Evolutionary conservation across 2,329 filamentous ascomycete genomes (phyloP), one percentile per base, ranked within the genome.

Genomic region (Pezizomycotina sp.): DNA sequence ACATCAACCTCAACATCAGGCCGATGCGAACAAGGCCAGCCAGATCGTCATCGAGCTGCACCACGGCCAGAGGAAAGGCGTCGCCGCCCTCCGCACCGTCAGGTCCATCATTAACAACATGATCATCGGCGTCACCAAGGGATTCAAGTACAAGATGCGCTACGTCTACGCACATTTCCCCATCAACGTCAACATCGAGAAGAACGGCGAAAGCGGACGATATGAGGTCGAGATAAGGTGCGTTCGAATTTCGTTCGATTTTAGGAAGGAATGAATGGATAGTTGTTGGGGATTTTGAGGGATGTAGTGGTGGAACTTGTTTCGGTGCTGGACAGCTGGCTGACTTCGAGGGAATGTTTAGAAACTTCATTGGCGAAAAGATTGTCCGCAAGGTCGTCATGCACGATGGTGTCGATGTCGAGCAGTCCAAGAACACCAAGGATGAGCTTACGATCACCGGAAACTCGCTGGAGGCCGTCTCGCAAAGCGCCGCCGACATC

Each of bases 71-170:
- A 82, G 89, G 68, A 98, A 98, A 77, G 86, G 82, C 63, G 79
- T 98, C 60, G 89, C 89, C 59, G 81, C 86, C 55, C 83, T 98
- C 65, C 83, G 89, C 58, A 98, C 89, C 58, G 89, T 98, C 68
- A 82, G 83, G 60, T 86, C 86, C 52, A 65, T 95, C 66, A 92
- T 98, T 73, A 81, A 91, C 74, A 98, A 98, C 78, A 63, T 98
- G 68, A 80, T 98, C 65, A 76, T 84, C 57, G 89, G 89, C 64
- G 89, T 98, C 53, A 98, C 89, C 63, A 92, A 86, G 72, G 89
- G 89, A 55, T 98, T 78, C 81, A 91, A 91, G 71, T 98, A 98
- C 79, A 98, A 98, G 81, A 95, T 98, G 86, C 82, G 91, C 60
- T 98, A 98, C 71, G 89, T 98, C 66, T 98, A 98, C 65, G 89